phyloP scores from a whole-genome alignment of 169 alveolate species.

The Babesia bigemina region DNA sequence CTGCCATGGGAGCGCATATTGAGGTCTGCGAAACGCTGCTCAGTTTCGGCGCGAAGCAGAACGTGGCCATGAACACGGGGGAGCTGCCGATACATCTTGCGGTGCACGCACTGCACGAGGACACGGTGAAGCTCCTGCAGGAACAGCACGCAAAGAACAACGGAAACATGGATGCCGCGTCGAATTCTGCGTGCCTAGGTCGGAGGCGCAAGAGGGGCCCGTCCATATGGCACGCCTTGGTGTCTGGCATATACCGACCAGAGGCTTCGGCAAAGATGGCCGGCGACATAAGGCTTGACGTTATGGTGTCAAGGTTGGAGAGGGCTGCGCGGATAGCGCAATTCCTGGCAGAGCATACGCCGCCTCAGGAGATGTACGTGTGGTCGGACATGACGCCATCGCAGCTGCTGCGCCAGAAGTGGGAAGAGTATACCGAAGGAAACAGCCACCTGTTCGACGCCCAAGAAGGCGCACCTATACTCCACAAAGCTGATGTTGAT shows the following conservation, averaged over 20 bases:
- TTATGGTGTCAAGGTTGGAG: slow-evolving; percentile 14
- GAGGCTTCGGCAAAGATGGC: background rate
- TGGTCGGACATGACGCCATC: slow-evolving; percentile 59
- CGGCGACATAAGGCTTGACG: slow-evolving; percentile 15
- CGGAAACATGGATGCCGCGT: slow-evolving; percentile 22
- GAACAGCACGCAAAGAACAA: slow-evolving; percentile 70
- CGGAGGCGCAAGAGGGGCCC: slow-evolving; percentile 39
- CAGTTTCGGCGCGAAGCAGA: slow-evolving; percentile 68
- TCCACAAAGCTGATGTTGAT: slow-evolving; percentile 4
- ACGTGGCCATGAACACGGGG: slow-evolving; percentile 75
- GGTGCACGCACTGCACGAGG: slow-evolving; percentile 77
- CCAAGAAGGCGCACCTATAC: slow-evolving; percentile 6
- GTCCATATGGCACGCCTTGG: slow-evolving; percentile 71
- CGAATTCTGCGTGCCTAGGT: background rate
- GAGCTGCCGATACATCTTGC: slow-evolving; percentile 86
- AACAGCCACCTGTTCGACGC: slow-evolving; percentile 23
- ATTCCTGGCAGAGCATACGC: slow-evolving; percentile 24
- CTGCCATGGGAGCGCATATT: slow-evolving; percentile 81
- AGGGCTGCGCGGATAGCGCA: slow-evolving; percentile 57
- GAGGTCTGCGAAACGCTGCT: slow-evolving; percentile 79
- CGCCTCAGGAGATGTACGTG: slow-evolving; percentile 16
- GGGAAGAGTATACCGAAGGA: slow-evolving; percentile 35
- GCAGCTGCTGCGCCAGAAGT: slow-evolving; percentile 42
- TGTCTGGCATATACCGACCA: slow-evolving; percentile 45
- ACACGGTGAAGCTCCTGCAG: slow-evolving; percentile 69